Percentiles rank a stretch among this genome's conserved stretches.
These are phyloP conservation scores for Tetradesmus lagerheimii DNA, from an alignment of 139 green algal genomes.

Conservation along the genomic window DNA sequence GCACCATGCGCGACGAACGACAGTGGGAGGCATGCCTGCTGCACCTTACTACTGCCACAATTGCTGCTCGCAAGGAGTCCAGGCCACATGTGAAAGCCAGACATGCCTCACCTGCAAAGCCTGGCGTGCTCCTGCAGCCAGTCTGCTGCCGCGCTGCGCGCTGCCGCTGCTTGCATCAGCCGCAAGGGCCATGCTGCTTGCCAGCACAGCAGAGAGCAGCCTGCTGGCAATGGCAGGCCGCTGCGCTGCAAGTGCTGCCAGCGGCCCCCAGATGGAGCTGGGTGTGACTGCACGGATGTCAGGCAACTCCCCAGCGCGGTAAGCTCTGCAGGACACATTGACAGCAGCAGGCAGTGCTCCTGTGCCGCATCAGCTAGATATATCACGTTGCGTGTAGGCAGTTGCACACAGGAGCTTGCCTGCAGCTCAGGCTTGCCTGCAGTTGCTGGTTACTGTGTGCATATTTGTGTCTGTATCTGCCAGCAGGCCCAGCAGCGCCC, in stretches of 20 bases:
- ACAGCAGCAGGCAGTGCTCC: not conserved
- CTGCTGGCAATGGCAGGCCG: not conserved
- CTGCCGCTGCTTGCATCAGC: constrained; percentile 16
- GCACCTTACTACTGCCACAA: too few species aligned
- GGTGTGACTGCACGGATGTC: constrained; percentile 15
- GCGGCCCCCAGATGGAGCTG: not conserved
- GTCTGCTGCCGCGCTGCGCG: not conserved
- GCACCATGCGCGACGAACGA: too few species aligned
- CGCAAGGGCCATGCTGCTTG: not conserved
- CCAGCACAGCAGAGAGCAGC: constrained; percentile 17
- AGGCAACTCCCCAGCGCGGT: constrained; percentile 18
- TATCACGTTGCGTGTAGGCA: too few species aligned
- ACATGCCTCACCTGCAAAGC: not conserved
- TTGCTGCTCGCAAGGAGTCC: too few species aligned
- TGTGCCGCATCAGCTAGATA: too few species aligned
- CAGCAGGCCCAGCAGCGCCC: too few species aligned
- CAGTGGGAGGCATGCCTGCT: too few species aligned
- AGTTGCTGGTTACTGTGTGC: too few species aligned
- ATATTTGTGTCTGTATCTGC: too few species aligned
- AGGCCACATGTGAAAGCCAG: too few species aligned
- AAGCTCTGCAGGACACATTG: not conserved
- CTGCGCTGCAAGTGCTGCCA: not conserved
- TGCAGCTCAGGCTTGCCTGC: too few species aligned
- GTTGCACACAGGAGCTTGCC: too few species aligned
- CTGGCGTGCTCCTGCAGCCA: not conserved